Conservation (phyloP, 2,329 filamentous ascomycete genomes). For the Colletotrichum liaoningense region DNA sequence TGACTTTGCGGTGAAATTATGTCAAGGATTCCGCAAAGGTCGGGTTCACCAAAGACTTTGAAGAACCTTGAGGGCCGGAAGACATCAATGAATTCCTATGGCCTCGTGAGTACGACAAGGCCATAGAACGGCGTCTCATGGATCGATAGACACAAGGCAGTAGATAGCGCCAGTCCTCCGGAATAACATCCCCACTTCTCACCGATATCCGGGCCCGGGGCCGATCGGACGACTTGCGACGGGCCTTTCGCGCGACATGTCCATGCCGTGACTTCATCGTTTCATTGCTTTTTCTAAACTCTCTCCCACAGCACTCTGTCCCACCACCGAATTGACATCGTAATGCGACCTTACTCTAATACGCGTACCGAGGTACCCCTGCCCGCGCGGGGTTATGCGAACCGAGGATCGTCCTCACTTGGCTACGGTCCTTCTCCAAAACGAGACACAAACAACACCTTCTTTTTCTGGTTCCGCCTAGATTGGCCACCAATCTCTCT, state of each 20-base stretch:
- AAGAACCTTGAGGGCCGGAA: not conserved
- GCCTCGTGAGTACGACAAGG: not conserved
- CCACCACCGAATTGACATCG: not conserved
- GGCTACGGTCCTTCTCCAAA: not conserved
- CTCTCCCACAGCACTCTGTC: not conserved
- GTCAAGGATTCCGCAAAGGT: not conserved
- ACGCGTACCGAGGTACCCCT: slow-evolving; percentile 6
- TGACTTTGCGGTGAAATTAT: not conserved
- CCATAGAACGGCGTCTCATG: not conserved
- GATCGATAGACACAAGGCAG: not conserved
- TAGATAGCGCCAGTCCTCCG: not conserved
- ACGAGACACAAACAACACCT: not conserved
- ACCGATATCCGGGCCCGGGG: not conserved
- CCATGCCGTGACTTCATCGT: not conserved
- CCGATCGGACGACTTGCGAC: too few species aligned
- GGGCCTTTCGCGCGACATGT: not conserved
- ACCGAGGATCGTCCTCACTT: not conserved
- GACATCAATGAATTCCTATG: not conserved
- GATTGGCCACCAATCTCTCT: not conserved
- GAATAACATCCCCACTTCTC: not conserved
- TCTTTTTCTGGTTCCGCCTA: not conserved
- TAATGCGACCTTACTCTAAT: not conserved
- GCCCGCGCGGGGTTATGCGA: slow-evolving; percentile 5
- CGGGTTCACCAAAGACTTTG: not conserved
- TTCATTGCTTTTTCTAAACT: not conserved